Evolutionary conservation across 495 filamentous ascomycete genomes (phyloP), one percentile per base, ranked within the genome.

Genomic region (Lepraria neglecta): DNA sequence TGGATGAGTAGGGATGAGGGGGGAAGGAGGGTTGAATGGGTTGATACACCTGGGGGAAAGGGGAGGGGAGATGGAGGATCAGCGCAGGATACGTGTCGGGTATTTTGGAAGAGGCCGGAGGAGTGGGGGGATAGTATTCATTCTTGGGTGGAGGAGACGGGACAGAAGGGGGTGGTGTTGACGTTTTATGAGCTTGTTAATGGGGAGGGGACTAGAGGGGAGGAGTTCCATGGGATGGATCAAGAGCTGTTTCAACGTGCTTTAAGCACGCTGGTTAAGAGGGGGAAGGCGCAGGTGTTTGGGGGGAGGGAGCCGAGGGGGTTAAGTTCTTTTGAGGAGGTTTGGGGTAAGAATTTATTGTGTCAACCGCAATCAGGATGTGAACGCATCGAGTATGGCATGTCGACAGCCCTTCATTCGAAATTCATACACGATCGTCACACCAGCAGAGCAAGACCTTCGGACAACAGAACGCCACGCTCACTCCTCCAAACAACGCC

Each of bases 261-360:
- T n/a, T 75, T 98, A 19, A 77, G 78, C 60, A 77, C 90, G 57
- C 76, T 96, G 28, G 90, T 95, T 28, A 96, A 92, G 78, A 78
- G 87, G 42, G 91, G 91, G 63, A 95, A 88, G 74, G 92, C 94
- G 27, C 91, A 97, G 74, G 82, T 97, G 14, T 97, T 98, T 77
- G 92, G 92, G 73, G 66, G 43, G 91, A 92, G 64, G 92, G 92
- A 65, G 84, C 87, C 61, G 82, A 85, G 69, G 94, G 94, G 57
- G 90, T 97, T 61, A 98, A 98, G 76, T 97, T 98, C 77, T 97
- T 97, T 71, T 97, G 77, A 77, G n/a, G 48, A 33, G 11, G 48
- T 15, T 24, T 28, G 48, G 15, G 48, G 24, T 9, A n/a, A 52
- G 27, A 17, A 17, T n/a, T n/a, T 31, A 6, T 51, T 51, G 27